Evolutionary conservation across 352 stramenopile genomes (phyloP).

Genomic region (Phytophthora sp.): DNA sequence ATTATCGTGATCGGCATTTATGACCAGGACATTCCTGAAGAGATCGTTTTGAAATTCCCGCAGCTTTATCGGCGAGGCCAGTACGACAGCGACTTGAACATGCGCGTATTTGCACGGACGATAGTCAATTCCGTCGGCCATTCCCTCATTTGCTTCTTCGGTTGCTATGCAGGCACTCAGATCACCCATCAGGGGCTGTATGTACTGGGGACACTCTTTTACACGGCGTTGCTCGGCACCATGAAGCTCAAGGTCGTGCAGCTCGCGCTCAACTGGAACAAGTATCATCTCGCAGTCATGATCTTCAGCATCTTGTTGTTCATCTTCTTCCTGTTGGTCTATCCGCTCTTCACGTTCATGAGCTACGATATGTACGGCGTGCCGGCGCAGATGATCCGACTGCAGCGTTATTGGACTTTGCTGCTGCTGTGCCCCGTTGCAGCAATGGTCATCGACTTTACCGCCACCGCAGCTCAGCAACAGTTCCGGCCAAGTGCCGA

Average conservation of each 20-base stretch:
- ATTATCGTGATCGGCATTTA: conserved; percentile 87
- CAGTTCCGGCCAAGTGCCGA: conserved; percentile 59
- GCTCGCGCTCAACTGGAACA: conserved; percentile 69
- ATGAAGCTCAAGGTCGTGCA: conserved; percentile 80
- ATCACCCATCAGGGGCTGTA: conserved; percentile 42
- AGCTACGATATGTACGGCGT: conserved; percentile 74
- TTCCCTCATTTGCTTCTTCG: conserved; percentile 62
- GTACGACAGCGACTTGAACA: conserved; percentile 65
- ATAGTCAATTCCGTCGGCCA: conserved; percentile 62
- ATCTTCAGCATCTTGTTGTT: conserved; percentile 64
- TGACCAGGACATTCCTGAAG: conserved; percentile 68
- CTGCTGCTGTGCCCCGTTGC: conserved; percentile 57
- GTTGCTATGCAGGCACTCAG: conserved; percentile 47
- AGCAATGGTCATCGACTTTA: conserved; percentile 52
- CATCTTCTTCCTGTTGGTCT: conserved; percentile 70
- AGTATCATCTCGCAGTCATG: conserved; percentile 59
- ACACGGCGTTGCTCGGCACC: conserved; percentile 63
- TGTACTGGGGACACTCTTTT: conserved; percentile 67
- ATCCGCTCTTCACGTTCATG: conserved; percentile 71
- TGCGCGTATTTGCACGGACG: conserved; percentile 54
- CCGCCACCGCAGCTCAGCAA: conserved; percentile 41
- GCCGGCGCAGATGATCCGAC: conserved; percentile 40
- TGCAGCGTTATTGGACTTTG: conserved; percentile 63
- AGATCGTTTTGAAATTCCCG: conserved; percentile 52
- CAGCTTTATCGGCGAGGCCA: conserved; percentile 61